phyloP scores from a whole-genome alignment of 2,329 filamentous ascomycete species.

The Pseudopithomyces maydicus region DNA sequence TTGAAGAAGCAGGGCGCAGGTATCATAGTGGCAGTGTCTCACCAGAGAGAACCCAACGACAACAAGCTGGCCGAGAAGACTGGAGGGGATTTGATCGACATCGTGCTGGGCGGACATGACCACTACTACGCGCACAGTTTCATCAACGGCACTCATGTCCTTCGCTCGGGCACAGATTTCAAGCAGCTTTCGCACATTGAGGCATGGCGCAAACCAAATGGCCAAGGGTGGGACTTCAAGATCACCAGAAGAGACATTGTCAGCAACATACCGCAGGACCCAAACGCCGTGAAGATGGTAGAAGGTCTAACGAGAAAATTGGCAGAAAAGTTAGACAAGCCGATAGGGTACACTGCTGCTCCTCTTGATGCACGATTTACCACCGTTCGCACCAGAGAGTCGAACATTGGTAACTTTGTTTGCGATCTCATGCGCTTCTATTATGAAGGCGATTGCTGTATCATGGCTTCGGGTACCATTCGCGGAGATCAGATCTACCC shows the following conservation, averaged over 20 bases:
- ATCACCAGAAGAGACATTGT: conserved; percentile 77
- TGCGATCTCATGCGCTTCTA: conserved; percentile 89
- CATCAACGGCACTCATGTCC: conserved; percentile 78
- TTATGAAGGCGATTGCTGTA: conserved; percentile 77
- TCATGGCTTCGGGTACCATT: conserved; percentile 87
- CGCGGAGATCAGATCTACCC: conserved; percentile 88
- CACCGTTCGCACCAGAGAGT: conserved; percentile 77
- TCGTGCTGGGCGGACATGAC: conserved; percentile 87
- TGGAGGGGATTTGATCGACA: conserved; percentile 74
- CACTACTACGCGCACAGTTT: conserved; percentile 83
- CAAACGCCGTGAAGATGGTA: conserved; percentile 65
- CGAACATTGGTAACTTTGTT: conserved; percentile 88
- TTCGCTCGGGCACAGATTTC: conserved; percentile 90
- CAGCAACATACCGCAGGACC: conserved; percentile 68
- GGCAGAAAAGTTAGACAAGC: conserved; percentile 77
- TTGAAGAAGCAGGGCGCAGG: conserved; percentile 80
- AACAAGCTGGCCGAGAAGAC: conserved; percentile 78
- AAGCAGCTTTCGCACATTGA: conserved; percentile 91
- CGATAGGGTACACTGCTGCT: conserved; percentile 77
- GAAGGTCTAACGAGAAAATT: conserved; percentile 73
- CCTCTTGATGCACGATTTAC: conserved; percentile 86
- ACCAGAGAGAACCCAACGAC: conserved; percentile 88
- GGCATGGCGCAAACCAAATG: conserved; percentile 63
- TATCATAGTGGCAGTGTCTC: conserved; percentile 80
- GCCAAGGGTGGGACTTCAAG: conserved; percentile 73